Evolutionary conservation across 768 basidiomycete genomes (phyloP).

Genomic region (Pluteus cervinus): DNA sequence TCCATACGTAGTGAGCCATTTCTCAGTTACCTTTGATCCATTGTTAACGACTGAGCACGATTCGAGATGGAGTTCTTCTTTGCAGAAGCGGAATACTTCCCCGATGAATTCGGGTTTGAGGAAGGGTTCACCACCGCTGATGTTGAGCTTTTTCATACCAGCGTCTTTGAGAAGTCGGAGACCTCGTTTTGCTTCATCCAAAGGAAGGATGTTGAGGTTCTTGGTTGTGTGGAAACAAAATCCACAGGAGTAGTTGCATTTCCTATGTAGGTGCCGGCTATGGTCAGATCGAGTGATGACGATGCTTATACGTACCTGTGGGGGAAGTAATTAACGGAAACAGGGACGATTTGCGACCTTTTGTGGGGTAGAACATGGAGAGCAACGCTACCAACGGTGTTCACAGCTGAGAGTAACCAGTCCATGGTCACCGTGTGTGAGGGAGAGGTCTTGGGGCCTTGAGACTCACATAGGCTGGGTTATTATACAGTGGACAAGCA

Average conservation of each 20-base stretch:
- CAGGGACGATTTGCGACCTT: slow-evolving; percentile 7
- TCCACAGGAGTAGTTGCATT: slow-evolving; percentile 28
- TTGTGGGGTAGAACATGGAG: slow-evolving; percentile 2
- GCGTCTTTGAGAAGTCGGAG: no score
- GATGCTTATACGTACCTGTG: slow-evolving; percentile 9
- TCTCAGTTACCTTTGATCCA: slow-evolving; percentile 35
- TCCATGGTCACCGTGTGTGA: no score
- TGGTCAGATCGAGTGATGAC: no score
- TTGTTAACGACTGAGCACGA: slow-evolving; percentile 22
- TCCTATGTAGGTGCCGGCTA: no score
- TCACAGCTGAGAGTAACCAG: slow-evolving; percentile 1
- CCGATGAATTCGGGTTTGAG: slow-evolving; percentile 31
- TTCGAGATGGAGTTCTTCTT: slow-evolving; percentile 28
- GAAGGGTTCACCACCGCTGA: no score
- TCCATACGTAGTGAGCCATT: slow-evolving; percentile 33
- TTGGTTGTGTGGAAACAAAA: slow-evolving; percentile 33
- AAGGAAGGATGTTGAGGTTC: slow-evolving; percentile 21
- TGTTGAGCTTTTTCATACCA: no score
- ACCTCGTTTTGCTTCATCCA: slow-evolving; percentile 28
- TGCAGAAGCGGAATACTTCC: slow-evolving; percentile 29
- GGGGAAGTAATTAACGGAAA: slow-evolving; percentile 21
- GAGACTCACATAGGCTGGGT: no score
- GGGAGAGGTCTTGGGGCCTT: no score
- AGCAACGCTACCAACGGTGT: no score
- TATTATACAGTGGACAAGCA: no score